Base-by-base conservation (phyloP, 331 rosid genomes). In the Acacia concinna region DNA sequence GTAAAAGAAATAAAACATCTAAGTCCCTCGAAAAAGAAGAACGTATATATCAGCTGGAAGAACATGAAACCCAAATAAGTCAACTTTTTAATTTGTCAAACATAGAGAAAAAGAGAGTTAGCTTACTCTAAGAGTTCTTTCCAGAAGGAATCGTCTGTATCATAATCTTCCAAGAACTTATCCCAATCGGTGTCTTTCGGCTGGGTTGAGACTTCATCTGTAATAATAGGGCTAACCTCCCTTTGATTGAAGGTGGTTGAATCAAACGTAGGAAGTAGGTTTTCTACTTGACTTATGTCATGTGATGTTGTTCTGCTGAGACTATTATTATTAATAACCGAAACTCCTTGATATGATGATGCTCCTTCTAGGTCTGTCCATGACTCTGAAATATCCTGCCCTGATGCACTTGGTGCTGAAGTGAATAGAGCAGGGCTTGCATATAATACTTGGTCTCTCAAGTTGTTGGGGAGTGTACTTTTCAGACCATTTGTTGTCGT, bases 101-200 rank as follows among this genome's bases (percentile, higher is more conserved):
- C 69, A 40, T 21, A 38, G 15, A 10, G 54, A 12, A 2, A 3
- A 32, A 68, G 47, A 60, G 66, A 13, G 34, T 74, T 28, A 73
- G 76, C 64, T 67, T 83, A 95, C 99, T 84, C 86, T 73, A 95
- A 79, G 79, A 95, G 84, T 68, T 93, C 90, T 86, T 88, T 92
- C 99, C 97, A 95, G 74, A 86, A 92, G 28, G 94, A 84, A 56
- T 67, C 96, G n/a, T 52, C 83, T 44, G 85, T 31, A 70, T 90
- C 91, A 73, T 90, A 89, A 73, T 88, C 88, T 9, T 88, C 92
- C 91, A 89, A 79, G 81, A 89, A 78, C 77, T 87, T 88, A 25
- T 91, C 96, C 96, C 91, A 95, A 69, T 23, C 17, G 23, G 80
- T 87, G 32, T 93, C 94, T 65, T 89, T 74, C 59, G 94, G 82